These are phyloP conservation scores for Lentinula sp. DNA, from an alignment of 768 basidiomycete genomes.

Conservation along the genomic window DNA sequence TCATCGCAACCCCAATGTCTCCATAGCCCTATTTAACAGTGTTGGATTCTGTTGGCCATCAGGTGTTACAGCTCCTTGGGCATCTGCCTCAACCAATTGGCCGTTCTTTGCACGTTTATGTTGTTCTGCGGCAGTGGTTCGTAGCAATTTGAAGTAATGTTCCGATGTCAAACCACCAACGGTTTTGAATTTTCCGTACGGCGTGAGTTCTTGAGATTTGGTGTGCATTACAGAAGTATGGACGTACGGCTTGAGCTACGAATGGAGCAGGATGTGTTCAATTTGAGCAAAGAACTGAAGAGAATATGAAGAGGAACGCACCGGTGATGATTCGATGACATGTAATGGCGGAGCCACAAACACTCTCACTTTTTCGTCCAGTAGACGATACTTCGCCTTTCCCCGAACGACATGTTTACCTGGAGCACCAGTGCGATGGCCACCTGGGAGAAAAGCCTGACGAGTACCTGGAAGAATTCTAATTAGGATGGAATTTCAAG, in stretches of 20 bases:
- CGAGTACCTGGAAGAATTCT: slow-evolving; percentile 58
- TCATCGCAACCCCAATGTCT: neutral
- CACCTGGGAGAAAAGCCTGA: slow-evolving; percentile 78
- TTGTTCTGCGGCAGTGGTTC: slow-evolving; percentile 11
- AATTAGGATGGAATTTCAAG: neutral
- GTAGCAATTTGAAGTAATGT: slow-evolving; percentile 36
- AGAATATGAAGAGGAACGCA: slow-evolving; percentile 25
- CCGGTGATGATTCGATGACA: slow-evolving; percentile 51
- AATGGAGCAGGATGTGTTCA: neutral
- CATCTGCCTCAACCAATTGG: neutral
- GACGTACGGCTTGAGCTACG: slow-evolving; percentile 65
- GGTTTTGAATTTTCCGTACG: slow-evolving; percentile 30
- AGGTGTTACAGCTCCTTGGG: neutral
- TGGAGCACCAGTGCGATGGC: slow-evolving; percentile 82
- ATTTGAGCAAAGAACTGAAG: neutral
- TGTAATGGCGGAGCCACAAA: slow-evolving; percentile 76
- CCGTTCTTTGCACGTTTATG: slow-evolving; percentile 6
- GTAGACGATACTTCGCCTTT: slow-evolving; percentile 72
- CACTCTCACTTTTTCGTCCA: slow-evolving; percentile 79
- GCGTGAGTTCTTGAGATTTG: slow-evolving; percentile 22
- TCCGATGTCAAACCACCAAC: slow-evolving; percentile 34
- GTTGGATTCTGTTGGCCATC: neutral
- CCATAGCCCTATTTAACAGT: neutral
- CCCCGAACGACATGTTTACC: slow-evolving; percentile 78
- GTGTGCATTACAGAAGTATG: slow-evolving; percentile 35